Evolutionary conservation across 148 eudicot species (phyloP).

Genomic region (Linanthus parryae): DNA sequence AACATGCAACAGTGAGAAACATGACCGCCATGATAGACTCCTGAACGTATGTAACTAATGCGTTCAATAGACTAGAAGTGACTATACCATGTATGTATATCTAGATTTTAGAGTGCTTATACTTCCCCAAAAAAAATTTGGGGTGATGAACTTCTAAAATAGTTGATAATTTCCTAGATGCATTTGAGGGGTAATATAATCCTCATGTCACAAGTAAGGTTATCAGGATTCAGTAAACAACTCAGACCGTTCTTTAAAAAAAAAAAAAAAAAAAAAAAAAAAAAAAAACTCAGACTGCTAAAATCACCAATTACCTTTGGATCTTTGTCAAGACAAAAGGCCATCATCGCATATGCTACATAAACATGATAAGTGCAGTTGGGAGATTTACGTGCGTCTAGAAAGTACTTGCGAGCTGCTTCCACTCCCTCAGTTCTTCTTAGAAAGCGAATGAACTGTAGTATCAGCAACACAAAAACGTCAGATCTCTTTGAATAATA

Average conservation of each 20-base stretch:
- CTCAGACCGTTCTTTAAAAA: too few relatives aligned
- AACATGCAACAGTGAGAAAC: conserved; percentile 15
- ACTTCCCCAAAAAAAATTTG: too few relatives aligned
- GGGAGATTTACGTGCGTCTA: conserved; percentile 86
- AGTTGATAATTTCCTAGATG: background rate
- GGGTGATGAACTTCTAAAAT: too few relatives aligned
- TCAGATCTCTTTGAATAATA: conserved; percentile 2
- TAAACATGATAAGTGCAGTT: conserved; percentile 94
- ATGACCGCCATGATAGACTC: background rate
- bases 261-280: too few relatives aligned
- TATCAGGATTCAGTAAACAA: too few relatives aligned
- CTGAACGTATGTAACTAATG: background rate
- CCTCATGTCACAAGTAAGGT: too few relatives aligned
- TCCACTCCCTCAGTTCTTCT: conserved; percentile 99
- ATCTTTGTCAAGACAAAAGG: conserved; percentile 98
- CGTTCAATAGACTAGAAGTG: background rate
- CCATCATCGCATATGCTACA: conserved; percentile 93
- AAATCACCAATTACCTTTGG: conserved; percentile 53
- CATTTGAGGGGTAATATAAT: background rate
- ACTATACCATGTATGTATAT: background rate
- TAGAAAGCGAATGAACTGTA: conserved; percentile 89
- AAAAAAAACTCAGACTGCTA: background rate
- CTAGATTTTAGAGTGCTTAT: background rate
- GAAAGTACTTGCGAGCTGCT: conserved; percentile 89
- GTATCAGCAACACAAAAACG: conserved; percentile 23